Base-by-base conservation (phyloP, 192 early-diverging fungal genomes). In the Geosiphon pyriformis region DNA sequence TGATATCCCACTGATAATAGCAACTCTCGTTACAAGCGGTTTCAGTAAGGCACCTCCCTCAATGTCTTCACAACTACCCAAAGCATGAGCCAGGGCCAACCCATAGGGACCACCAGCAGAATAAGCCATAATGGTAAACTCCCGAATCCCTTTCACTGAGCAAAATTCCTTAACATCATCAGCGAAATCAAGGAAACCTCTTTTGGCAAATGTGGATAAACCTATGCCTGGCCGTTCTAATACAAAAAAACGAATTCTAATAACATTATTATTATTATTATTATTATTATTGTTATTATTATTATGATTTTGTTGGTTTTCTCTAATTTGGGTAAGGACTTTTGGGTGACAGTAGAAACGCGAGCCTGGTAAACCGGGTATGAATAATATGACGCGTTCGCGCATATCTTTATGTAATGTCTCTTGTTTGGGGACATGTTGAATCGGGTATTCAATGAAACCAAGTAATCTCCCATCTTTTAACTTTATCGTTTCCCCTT, bases 151-250 rank as follows among this genome's bases (percentile, higher is more conserved):
- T 59, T 69, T 69, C 37, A 63, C 17, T 26, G 17, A 6, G 32
- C 68, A 69, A 34, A 69, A 51, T 33, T 63, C 60, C 34, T 46
- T 25, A 33, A 69, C 51, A 53, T 69, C 68, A 18, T 59, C 22
- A 27, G 68, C 4, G 34, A 62, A 69, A 32, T 69, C 68, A n/a
- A 69, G 25, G 22, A 69, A 62, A 26, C 25, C 32, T 35, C 68
- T 22, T 25, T 60, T 59, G n/a, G 59, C 35, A 29, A 49, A 60
- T 29, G 68, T 69, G 12, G 68, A 69, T 20, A 69, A 29, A 17
- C 68, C 68, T 33, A 69, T 62, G 1, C 68, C 68, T n/a, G 68
- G 68, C 18, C 68, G 12, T 32, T 69, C 68, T 50, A 69, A 51
- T 50, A 69, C 68, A 50, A 32, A 51, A 35, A 69, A 46, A 27